Base-by-base conservation (phyloP, 2,329 filamentous ascomycete species). In the Fonsecaea monophora region DNA sequence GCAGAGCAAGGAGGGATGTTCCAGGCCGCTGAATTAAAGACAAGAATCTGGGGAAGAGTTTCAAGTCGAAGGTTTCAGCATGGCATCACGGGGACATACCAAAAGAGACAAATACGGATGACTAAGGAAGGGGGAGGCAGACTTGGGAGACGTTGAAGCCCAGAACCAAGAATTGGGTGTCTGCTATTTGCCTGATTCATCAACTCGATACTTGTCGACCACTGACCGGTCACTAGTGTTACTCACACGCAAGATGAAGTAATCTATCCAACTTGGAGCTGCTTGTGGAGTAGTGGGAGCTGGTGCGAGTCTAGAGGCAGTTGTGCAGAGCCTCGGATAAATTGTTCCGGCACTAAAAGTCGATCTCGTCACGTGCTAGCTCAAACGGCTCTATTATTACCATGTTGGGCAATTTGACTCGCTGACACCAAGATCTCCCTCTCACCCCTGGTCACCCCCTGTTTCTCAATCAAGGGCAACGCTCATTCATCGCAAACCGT, bases 21-120 rank as follows among this genome's bases (percentile, higher is more conserved):
- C 9, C 18, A 55, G 53, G 53, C 7, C 8, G 2, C 15, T 7
- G n/a, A n/a, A 21, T 13, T 34, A 21, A 18, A 42, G 35, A 30
- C 8, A 7, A 30, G 21, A 18, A 18, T 5, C 15, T 8, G 34
- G 55, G 55, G 37, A 10, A 15, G n/a, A 42, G 34, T 37, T 42
- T n/a, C 18, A 18, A 32, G 45, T 38, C 32, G 38, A 42, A 35
- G n/a, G 60, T 62, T 55, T 62, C 60, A 56, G 30, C 37, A 37
- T 32, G 13, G 59, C 15, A 62, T 62, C 60, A 62, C 60, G 60
- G 37, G 60, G 53, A 32, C 53, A 37, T 15, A 35, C 60, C 10
- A 37, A 56, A 62, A 55, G 60, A 62, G 60, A 40, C 15, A 34
- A 38, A 62, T 13, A 34, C n/a, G 60, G 60, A 42, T 62, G 60